Evolutionary conservation across 2,329 filamentous ascomycete genomes (phyloP), one percentile per base, ranked within the genome.

Genomic region (Fusarium torulosum): DNA sequence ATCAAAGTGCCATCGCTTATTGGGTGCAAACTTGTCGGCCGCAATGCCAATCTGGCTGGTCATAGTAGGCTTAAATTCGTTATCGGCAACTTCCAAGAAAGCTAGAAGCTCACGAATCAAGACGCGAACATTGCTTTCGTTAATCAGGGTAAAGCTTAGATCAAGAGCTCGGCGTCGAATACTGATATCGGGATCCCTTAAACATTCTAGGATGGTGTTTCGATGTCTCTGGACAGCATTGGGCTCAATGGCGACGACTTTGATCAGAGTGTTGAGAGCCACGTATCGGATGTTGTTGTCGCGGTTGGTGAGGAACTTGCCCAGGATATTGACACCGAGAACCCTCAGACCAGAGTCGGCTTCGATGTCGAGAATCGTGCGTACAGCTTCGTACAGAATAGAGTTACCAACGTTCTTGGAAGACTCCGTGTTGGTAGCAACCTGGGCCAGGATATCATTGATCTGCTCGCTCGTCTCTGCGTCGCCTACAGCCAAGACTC

Each of bases 231-330:
- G 96, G 3, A 99, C 96, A 5, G 96, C 96, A 77, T 98, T 98
- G 15, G 96, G 96, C 78, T 99, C 96, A 47, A 99, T 94, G 6
- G 96, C 96, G 45, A 99, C 96, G 19, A 99, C 96, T 80, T 97
- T 98, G 81, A 97, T 96, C 49, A 99, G 84, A 0, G 96, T 99
- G 80, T 99, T 99, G 51, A 99, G 84, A 19, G 96, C 96, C 51
- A 99, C 96, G 76, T 99, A 99, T 79, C 96, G 91, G 74, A 99
- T 99, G 77, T 99, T 99, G 84, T 99, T 99, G 80, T 99, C 96
- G 72, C 95, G 90, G 83, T 99, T 99, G n/a, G 94, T 91, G 65
- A 99, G 82, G 81, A 99, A 99, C 78, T 98, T 99, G 77, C 96
- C 96, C 23, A 99, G 88, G 69, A 99, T 99, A 77, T 99, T 99